Evolutionary conservation across 2,329 filamentous ascomycete genomes (phyloP).

Genomic region (Xylariaceae sp.): DNA sequence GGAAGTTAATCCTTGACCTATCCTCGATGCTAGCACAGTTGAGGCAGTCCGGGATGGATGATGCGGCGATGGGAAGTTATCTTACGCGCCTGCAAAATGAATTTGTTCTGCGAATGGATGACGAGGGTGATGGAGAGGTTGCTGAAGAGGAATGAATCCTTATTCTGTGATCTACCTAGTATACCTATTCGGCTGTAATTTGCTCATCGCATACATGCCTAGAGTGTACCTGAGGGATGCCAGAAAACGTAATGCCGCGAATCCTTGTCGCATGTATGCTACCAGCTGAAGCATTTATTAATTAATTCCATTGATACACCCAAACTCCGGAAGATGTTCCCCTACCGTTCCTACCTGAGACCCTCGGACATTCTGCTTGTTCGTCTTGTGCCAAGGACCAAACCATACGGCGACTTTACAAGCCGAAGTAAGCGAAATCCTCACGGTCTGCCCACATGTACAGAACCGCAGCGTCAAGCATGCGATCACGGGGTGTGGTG

Average conservation of each 20-base stretch:
- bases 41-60: conserved; percentile 59
- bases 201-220: not conserved
- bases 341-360: not conserved
- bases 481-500: not conserved
- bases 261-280: not conserved
- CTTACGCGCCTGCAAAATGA: conserved; percentile 66
- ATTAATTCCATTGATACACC: too few relatives aligned
- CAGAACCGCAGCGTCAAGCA: not conserved
- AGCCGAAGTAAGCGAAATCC: not conserved
- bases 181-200: not conserved
- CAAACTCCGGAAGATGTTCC: too few relatives aligned
- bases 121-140: conserved; percentile 18
- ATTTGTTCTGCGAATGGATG: conserved; percentile 68
- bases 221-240: not conserved
- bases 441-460: not conserved
- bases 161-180: not conserved
- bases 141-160: not conserved
- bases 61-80: conserved; percentile 59
- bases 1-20: conserved; percentile 70
- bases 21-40: conserved; percentile 70
- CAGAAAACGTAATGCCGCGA: not conserved
- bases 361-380: not conserved
- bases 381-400: not conserved
- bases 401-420: not conserved
- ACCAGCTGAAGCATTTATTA: too few relatives aligned